Evolutionary conservation across 768 basidiomycete species (phyloP).

Genomic region (Leccinum aurantiacum): DNA sequence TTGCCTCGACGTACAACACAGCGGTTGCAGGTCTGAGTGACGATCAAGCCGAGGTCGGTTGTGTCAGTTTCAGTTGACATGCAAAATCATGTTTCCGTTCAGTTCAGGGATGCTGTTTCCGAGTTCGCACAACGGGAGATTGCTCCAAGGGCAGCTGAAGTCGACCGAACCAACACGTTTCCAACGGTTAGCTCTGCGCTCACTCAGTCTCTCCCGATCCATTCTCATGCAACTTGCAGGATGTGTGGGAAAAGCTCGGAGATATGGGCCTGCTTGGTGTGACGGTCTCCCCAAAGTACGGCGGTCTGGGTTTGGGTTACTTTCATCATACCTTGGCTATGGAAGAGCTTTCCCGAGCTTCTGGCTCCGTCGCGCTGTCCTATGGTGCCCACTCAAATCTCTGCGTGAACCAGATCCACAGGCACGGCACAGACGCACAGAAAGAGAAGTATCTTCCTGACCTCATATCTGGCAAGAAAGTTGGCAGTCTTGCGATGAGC

Average conservation of each 20-base stretch:
- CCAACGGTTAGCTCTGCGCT: constrained; percentile 53
- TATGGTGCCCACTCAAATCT: constrained; percentile 93
- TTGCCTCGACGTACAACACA: constrained; percentile 61
- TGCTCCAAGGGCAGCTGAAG: constrained; percentile 80
- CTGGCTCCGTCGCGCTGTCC: constrained; percentile 89
- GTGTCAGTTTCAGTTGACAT: background rate
- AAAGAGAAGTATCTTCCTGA: constrained; percentile 80
- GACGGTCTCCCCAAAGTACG: constrained; percentile 77
- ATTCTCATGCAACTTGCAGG: constrained; percentile 42
- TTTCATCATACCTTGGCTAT: constrained; percentile 88
- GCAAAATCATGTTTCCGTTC: background rate
- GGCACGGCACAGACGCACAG: constrained; percentile 82
- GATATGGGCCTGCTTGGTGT: constrained; percentile 90
- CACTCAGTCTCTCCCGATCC: background rate
- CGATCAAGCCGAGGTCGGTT: constrained; percentile 73
- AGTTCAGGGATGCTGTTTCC: constrained; percentile 81
- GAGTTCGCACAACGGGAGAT: constrained; percentile 84
- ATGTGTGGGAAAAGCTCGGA: constrained; percentile 87
- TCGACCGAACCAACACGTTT: constrained; percentile 83
- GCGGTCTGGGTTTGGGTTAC: constrained; percentile 83
- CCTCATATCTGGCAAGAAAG: constrained; percentile 74
- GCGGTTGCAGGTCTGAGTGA: constrained; percentile 76
- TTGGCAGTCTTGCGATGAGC: constrained; percentile 94
- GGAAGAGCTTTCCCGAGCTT: constrained; percentile 90
- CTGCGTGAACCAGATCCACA: constrained; percentile 81